Conservation (phyloP, 192 early-diverging fungal genomes). For the Coemansia sp. region DNA sequence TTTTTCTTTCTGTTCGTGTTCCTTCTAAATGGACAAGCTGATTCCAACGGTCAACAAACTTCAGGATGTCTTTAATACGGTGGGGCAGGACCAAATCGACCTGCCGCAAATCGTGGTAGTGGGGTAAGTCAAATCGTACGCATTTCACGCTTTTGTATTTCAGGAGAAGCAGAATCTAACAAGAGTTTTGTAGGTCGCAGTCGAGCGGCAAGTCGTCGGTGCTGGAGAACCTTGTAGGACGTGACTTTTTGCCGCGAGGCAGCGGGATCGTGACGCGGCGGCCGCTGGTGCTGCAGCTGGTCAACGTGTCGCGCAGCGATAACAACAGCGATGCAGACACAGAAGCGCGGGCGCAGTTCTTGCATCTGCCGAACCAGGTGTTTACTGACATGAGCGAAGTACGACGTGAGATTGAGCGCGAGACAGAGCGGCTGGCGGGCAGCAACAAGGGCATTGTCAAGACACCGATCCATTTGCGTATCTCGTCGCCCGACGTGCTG, state of each 20-base stretch:
- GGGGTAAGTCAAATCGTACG: constrained; percentile 48
- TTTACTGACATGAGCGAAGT: constrained; percentile 78
- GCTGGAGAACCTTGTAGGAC: constrained; percentile 96
- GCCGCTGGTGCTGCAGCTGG: constrained; percentile 78
- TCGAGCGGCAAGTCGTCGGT: constrained; percentile 97
- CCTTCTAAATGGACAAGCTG: constrained; percentile 67
- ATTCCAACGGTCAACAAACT: constrained; percentile 81
- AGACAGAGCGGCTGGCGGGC: constrained; percentile 77
- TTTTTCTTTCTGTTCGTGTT: constrained; percentile 1
- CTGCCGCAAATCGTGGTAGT: constrained; percentile 85
- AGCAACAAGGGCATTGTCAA: constrained; percentile 77
- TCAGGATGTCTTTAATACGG: constrained; percentile 77
- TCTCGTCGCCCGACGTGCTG: constrained; percentile 74
- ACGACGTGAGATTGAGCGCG: constrained; percentile 75
- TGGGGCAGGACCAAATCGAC: constrained; percentile 74
- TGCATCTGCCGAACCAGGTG: constrained; percentile 72
- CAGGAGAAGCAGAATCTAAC: background rate
- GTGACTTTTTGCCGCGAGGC: constrained; percentile 95
- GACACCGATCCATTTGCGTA: constrained; percentile 75
- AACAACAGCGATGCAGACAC: background rate
- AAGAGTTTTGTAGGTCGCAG: constrained; percentile 59
- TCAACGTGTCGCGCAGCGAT: constrained; percentile 54
- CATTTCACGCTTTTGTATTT: background rate
- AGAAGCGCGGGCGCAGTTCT: constrained; percentile 66
- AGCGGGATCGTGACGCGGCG: constrained; percentile 83